Base-by-base conservation (phyloP, 192 early-diverging fungal genomes). In the Funneliformis geosporum region DNA sequence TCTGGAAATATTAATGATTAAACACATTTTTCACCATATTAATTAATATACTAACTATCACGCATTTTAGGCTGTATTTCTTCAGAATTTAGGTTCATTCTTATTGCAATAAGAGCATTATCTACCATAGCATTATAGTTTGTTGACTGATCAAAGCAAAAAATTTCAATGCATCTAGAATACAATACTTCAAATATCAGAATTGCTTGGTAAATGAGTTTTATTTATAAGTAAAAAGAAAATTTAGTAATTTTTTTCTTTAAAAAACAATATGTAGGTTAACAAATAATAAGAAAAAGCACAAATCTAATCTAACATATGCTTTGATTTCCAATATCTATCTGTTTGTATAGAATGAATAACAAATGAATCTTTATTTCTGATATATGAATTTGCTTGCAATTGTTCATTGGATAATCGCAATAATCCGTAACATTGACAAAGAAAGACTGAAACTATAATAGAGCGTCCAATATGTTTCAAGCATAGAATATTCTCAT, bases 371-470 rank as follows among this genome's bases (percentile, higher is more conserved):
- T 76, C 60, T 76, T 42, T 76, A 44, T 43, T 12, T 44, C 43
- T 11, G 43, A 76, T 64, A 2, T 76, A 3, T 2, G 33, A 2
- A 33, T 33, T 33, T 33, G 33, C 33, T 33, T 33, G 33, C 33
- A 33, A 33, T 33, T 39, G 60, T 25, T 82, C 60, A 73, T 77
- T 28, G 33, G 64, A 44, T 55, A 71, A 65, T 42, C 66, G 47
- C 43, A 82, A 64, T 43, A 68, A 47, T 28, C 44, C 70, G 43
- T 82, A 70, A 65, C 76, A 64, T 66, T 33, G 28, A 50, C 60
- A 82, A 73, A 82, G 42, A 73, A 82, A 82, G 33, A 33, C 81
- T 39, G 43, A 78, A 39, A 82, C 76, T 71, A 82, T 82, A 21
- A 78, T 82, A 47, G 81, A 82, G 7, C 25, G 71, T 64, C 76